These are phyloP conservation scores for Annulohypoxylon nitens DNA, from an alignment of 495 filamentous ascomycete genomes.

Conservation along the genomic window DNA sequence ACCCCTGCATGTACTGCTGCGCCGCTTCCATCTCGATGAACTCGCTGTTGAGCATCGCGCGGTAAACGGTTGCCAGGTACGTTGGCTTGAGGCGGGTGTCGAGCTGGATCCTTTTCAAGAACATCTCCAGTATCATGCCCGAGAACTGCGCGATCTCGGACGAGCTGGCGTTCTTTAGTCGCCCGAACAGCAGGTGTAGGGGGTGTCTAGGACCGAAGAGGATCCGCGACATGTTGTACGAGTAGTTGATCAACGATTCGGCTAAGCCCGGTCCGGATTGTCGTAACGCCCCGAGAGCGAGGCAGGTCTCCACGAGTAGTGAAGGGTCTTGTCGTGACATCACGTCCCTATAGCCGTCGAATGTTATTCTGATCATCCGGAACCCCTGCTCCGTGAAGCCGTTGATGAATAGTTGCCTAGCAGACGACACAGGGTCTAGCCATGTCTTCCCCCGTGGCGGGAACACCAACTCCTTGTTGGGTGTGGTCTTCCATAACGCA, in stretches of 20 bases:
- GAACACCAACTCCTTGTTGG: slow-evolving; percentile 29
- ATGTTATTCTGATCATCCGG: slow-evolving; percentile 37
- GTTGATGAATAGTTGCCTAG: slow-evolving; percentile 39
- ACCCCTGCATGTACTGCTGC: slow-evolving; percentile 22
- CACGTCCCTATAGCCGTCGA: slow-evolving; percentile 37
- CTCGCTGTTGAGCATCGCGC: slow-evolving; percentile 42
- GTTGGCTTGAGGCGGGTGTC: slow-evolving; percentile 37
- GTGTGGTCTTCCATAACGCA: slow-evolving; percentile 24
- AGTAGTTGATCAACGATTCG: slow-evolving; percentile 37
- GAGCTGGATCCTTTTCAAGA: slow-evolving; percentile 24
- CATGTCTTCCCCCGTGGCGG: slow-evolving; percentile 33
- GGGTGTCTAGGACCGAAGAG: slow-evolving; percentile 42
- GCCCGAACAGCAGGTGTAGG: slow-evolving; percentile 31
- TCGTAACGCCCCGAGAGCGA: slow-evolving; percentile 35
- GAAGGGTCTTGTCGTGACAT: slow-evolving; percentile 38
- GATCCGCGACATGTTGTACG: slow-evolving; percentile 35
- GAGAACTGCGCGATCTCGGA: slow-evolving; percentile 22
- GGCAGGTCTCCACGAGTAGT: slow-evolving; percentile 37
- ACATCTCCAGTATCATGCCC: slow-evolving; percentile 26
- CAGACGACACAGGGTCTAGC: slow-evolving; percentile 39
- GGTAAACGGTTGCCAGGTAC: slow-evolving; percentile 41
- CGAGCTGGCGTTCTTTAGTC: slow-evolving; percentile 9
- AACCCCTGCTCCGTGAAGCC: slow-evolving; percentile 38
- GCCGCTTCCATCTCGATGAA: slow-evolving; percentile 33
- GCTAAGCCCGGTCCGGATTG: slow-evolving; percentile 34